These are phyloP conservation scores for Lonicera japonica DNA, from an alignment of 129 eudicot genomes.

Conservation along the genomic window DNA sequence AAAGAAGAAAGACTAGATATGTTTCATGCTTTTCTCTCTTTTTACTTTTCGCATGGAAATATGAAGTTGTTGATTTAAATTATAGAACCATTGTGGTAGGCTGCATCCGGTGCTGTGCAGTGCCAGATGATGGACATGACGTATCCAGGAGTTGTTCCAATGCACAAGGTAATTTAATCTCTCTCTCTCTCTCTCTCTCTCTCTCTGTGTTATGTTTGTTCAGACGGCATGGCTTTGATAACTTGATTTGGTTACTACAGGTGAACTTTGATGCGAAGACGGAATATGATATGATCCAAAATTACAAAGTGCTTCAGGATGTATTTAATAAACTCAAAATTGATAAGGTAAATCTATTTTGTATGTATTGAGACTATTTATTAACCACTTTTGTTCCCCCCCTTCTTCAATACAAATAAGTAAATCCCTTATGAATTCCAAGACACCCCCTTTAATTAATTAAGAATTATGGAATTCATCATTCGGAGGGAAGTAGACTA, in stretches of 20 bases:
- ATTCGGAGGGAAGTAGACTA: no score
- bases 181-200: neutral
- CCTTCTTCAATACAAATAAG: no score
- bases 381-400: neutral
- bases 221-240: constrained; percentile 12
- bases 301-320: constrained; percentile 91
- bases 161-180: constrained; percentile 64
- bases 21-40: neutral
- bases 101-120: constrained; percentile 97
- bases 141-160: constrained; percentile 83
- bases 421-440: no score
- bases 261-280: constrained; percentile 86
- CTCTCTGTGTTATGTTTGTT: neutral
- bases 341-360: constrained; percentile 39
- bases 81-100: constrained; percentile 32
- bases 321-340: constrained; percentile 90
- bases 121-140: constrained; percentile 94
- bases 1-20: no score
- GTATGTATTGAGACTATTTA: neutral
- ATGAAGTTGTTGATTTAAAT: neutral
- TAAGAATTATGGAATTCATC: no score
- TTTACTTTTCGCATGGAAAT: constrained; percentile 2
- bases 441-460: no score
- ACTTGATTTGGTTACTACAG: constrained; percentile 31
- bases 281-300: constrained; percentile 96